phyloP scores from a whole-genome alignment of 176 grass and related monocot genomes.

The Eleusine indica region DNA sequence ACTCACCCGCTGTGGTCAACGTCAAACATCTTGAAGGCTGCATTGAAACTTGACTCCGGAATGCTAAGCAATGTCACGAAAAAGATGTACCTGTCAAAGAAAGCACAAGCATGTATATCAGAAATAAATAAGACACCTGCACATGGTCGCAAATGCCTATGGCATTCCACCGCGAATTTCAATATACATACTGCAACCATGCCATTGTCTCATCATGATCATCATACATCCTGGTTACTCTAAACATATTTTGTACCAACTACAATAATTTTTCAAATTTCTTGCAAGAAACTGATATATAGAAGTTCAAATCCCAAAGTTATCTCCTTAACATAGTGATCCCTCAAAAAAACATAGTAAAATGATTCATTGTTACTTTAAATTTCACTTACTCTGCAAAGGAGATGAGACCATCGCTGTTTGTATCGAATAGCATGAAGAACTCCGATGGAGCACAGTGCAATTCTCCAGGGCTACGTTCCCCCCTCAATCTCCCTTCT shows the following conservation, averaged over 20 bases:
- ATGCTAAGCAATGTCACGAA: slow-evolving; percentile 93
- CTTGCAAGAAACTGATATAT: background rate
- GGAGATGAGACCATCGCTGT: slow-evolving; percentile 87
- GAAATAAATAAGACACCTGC: slow-evolving; percentile 14
- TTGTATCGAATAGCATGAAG: slow-evolving; percentile 90
- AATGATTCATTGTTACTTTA: background rate
- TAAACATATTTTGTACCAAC: background rate
- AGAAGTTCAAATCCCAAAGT: background rate
- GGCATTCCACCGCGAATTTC: background rate
- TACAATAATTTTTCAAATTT: background rate
- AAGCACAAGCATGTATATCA: background rate
- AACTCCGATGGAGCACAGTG: slow-evolving; percentile 78
- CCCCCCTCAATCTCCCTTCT: slow-evolving; percentile 77
- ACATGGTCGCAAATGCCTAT: background rate
- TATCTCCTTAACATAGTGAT: background rate
- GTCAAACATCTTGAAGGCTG: slow-evolving; percentile 98
- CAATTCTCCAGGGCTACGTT: slow-evolving; percentile 69
- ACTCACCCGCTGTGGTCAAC: slow-evolving; percentile 80
- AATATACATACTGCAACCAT: slow-evolving; percentile 2
- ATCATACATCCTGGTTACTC: background rate
- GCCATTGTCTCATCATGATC: background rate
- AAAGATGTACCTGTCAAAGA: slow-evolving; percentile 83
- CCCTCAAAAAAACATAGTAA: background rate
- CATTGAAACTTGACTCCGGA: slow-evolving; percentile 78
- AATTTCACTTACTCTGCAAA: slow-evolving; percentile 88